Conservation (phyloP, 2,329 filamentous ascomycete genomes). For the Claviceps arundinis region DNA sequence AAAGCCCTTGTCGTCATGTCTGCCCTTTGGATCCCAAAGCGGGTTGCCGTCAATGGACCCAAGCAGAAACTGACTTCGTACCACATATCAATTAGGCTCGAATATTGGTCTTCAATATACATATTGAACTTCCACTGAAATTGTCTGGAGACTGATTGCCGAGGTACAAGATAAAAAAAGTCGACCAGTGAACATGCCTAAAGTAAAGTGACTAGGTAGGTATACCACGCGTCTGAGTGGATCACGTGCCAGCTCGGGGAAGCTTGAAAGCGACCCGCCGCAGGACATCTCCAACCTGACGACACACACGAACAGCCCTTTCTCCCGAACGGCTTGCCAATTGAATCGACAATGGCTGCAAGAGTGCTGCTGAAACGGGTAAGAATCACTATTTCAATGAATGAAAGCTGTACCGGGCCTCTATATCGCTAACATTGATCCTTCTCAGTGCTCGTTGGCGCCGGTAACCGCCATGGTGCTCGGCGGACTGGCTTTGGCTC, state of each 20-base stretch:
- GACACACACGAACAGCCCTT: conserved; percentile 11
- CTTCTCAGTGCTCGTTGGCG: conserved; percentile 34
- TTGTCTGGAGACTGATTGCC: too few relatives aligned
- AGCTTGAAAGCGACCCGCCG: conserved; percentile 5
- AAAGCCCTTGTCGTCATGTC: too few relatives aligned
- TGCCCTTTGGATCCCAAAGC: too few relatives aligned
- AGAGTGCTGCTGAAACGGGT: conserved; percentile 47
- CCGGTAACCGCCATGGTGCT: conserved; percentile 40
- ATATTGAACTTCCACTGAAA: too few relatives aligned
- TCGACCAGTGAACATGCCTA: neutral
- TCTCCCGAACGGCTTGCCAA: conserved; percentile 21
- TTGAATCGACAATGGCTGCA: conserved; percentile 40
- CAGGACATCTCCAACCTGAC: conserved; percentile 6
- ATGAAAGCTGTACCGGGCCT: conserved; percentile 3
- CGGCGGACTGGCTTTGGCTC: conserved; percentile 33
- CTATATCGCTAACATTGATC: conserved; percentile 15
- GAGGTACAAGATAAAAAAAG: too few relatives aligned
- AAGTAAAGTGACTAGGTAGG: neutral
- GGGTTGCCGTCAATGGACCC: too few relatives aligned
- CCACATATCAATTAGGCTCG: too few relatives aligned
- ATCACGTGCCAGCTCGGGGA: conserved; percentile 5
- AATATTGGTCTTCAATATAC: too few relatives aligned
- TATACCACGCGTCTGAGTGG: neutral
- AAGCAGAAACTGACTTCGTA: too few relatives aligned
- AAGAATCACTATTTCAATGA: conserved; percentile 10